These are phyloP conservation scores for Cornus kousa DNA, from an alignment of 148 eudicot species.

Conservation along the genomic window DNA sequence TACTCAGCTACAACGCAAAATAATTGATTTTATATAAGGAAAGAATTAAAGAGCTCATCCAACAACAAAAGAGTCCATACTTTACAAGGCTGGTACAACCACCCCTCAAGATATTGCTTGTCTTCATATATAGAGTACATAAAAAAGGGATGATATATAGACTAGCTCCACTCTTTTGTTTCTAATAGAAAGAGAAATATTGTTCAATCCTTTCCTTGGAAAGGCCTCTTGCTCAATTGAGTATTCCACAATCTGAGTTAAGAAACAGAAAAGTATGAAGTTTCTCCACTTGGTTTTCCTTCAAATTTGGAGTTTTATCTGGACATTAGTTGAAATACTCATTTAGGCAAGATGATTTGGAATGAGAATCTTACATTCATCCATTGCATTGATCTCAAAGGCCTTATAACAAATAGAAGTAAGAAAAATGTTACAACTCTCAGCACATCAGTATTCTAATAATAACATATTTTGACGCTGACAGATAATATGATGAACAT, in stretches of 20 bases:
- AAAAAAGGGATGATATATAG: neutral
- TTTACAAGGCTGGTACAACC: constrained; percentile 17
- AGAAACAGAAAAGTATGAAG: neutral
- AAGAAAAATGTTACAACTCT: neutral
- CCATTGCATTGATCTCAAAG: neutral
- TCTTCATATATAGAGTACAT: neutral
- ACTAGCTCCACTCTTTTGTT: neutral
- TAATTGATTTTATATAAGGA: neutral
- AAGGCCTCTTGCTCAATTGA: constrained; percentile 41
- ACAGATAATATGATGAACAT: neutral
- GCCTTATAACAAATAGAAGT: neutral
- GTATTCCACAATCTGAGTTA: constrained; percentile 22
- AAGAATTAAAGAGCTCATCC: neutral
- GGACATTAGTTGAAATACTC: constrained; percentile 21
- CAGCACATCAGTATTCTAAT: neutral
- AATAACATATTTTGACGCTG: neutral
- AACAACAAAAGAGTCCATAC: constrained; percentile 7
- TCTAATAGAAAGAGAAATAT: neutral
- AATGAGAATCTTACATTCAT: constrained; percentile 15
- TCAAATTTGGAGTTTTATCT: neutral
- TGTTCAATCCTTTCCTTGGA: constrained; percentile 16
- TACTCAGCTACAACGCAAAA: neutral
- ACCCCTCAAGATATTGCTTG: constrained; percentile 17
- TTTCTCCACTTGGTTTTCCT: neutral
- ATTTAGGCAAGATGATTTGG: constrained; percentile 25